Percentiles rank a stretch among this genome's conserved stretches.
Conservation (phyloP, 306 rosid genomes). For the Macrotyloma uniflorum region DNA sequence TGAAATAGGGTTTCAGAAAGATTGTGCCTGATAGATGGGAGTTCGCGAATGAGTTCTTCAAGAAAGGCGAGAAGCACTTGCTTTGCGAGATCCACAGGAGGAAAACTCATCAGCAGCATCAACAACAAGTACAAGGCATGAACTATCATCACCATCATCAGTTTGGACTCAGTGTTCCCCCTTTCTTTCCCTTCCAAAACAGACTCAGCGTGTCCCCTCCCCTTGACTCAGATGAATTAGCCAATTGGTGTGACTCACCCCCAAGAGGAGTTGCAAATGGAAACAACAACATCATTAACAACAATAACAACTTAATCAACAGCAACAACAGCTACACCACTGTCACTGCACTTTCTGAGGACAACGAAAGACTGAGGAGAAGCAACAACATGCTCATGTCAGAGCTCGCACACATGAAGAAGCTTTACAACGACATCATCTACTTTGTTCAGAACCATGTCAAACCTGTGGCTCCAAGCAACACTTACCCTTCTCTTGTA, state of each 20-base stretch:
- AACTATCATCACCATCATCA: constrained; percentile 46
- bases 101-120: constrained; percentile 83
- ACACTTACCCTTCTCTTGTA: constrained; percentile 60
- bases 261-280: constrained; percentile 16
- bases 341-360: constrained; percentile 78
- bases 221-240: constrained; percentile 72
- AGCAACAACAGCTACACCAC: constrained; percentile 15
- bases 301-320: neutral
- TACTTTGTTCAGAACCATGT: constrained; percentile 89
- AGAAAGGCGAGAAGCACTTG: constrained; percentile 88
- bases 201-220: constrained; percentile 77
- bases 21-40: constrained; percentile 99
- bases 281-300: constrained; percentile 26
- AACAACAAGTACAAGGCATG: constrained; percentile 34
- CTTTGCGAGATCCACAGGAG: constrained; percentile 92
- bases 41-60: constrained; percentile 92
- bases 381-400: constrained; percentile 80
- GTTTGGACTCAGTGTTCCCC: constrained; percentile 39
- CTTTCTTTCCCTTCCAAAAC: constrained; percentile 65
- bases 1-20: constrained; percentile 88
- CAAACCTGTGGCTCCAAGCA: constrained; percentile 80
- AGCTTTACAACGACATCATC: constrained; percentile 82
- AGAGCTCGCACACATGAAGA: constrained; percentile 80
- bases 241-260: constrained; percentile 84
- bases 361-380: constrained; percentile 80